A percentile compares a stretch with the other conserved stretches of the same genome.
Evolutionary conservation across 305 asterid genomes (phyloP).

Genomic region (Solanum hybrid): DNA sequence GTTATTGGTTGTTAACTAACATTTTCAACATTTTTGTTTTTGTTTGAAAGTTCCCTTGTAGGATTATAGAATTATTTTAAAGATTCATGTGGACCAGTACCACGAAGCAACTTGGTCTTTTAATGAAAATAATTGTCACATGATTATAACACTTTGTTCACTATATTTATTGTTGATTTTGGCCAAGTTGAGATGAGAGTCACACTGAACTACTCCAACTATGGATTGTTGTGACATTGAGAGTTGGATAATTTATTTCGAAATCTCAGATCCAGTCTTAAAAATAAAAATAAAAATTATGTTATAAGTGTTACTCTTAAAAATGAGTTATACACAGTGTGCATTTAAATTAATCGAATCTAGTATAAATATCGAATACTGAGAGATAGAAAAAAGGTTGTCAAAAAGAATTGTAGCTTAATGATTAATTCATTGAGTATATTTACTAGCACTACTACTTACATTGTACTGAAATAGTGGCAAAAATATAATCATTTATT

Average conservation of each 20-base stretch:
- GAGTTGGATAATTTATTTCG: background rate
- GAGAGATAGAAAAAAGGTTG: background rate
- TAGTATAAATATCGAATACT: rapidly evolving
- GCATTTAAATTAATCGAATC: background rate
- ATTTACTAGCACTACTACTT: background rate
- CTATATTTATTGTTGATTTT: background rate
- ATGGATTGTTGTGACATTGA: background rate
- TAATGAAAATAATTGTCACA: background rate
- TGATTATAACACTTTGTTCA: background rate
- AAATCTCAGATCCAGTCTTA: rapidly evolving
- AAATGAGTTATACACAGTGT: rapidly evolving
- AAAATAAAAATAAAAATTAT: background rate
- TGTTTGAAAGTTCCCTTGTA: background rate
- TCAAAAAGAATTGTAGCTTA: background rate
- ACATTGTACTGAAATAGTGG: background rate
- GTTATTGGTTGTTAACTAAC: background rate
- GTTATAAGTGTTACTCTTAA: rapidly evolving
- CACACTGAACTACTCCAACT: background rate
- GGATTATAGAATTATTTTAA: background rate
- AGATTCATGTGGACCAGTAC: background rate
- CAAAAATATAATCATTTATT: background rate
- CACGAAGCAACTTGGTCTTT: background rate
- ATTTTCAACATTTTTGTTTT: background rate
- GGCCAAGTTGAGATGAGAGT: background rate
- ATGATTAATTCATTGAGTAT: background rate